Conservation (phyloP, 1,284 basidiomycete genomes). For the Pyrrhoderma noxium region DNA sequence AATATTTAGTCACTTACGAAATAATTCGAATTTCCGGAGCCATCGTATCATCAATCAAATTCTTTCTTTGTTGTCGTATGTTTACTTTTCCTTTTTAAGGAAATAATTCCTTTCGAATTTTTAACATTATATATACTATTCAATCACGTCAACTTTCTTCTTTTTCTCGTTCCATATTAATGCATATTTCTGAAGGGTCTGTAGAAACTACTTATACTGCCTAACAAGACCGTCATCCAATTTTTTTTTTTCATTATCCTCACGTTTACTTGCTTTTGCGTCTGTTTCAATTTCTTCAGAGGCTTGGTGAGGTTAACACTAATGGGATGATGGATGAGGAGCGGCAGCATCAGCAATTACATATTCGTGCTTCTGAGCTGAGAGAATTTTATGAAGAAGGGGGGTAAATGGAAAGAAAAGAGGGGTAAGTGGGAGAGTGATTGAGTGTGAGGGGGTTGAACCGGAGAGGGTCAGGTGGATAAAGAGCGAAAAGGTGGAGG, state of each 20-base stretch:
- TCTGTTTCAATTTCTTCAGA: constrained; percentile 33
- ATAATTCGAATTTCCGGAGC: constrained; percentile 43
- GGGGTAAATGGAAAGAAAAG: not conserved
- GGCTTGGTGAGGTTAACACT: constrained; percentile 54
- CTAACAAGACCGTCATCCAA: constrained; percentile 25
- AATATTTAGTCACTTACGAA: constrained; percentile 52
- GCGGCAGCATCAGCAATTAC: constrained; percentile 7
- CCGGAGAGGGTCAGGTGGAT: not conserved
- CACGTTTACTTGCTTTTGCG: constrained; percentile 57
- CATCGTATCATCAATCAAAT: constrained; percentile 35
- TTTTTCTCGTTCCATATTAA: constrained; percentile 16
- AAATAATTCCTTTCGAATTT: constrained; percentile 31
- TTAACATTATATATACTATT: constrained; percentile 46
- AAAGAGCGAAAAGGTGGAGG: no score
- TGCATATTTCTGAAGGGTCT: constrained; percentile 10
- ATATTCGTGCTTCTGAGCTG: constrained; percentile 6
- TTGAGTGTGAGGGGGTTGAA: not conserved
- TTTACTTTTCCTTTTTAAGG: constrained; percentile 17
- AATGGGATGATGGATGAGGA: constrained; percentile 60
- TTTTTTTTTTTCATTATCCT: constrained; percentile 55
- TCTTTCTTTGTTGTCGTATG: constrained; percentile 54
- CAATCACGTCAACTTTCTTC: constrained; percentile 13
- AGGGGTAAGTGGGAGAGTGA: not conserved
- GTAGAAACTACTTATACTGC: constrained; percentile 12
- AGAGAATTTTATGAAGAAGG: not conserved